Evolutionary conservation across 192 early-diverging fungal genomes (phyloP), one percentile per base, ranked within the genome.

Genomic region (Helicostylum pulchrum): DNA sequence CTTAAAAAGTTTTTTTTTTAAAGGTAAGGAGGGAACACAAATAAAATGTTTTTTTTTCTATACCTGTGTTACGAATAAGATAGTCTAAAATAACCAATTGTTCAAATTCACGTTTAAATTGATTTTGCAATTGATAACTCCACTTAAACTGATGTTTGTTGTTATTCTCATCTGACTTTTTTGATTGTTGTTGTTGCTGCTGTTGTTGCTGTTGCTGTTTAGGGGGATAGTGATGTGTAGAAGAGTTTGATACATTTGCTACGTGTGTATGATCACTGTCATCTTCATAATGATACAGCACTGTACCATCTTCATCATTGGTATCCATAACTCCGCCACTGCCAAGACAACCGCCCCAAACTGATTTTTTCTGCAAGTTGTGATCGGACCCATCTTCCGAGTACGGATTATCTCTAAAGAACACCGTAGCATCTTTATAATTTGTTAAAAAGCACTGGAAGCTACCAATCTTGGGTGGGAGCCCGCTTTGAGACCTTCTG

Each of bases 1-100:
- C 87, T 59, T 17, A 68, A 26, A 26, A 26, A 26, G 4, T 17
- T 49, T 14, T 19, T 23, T n/a, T n/a, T n/a, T n/a, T n/a, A 26
- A 26, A 62, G 6, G 20, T 12, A 17, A 14, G 9, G 12, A 71
- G 60, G 12, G 26, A 39, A 46, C 1, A 45, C 52, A 58, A 39
- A 54, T 39, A 53, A 42, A 55, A 19, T 31, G 17, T 9, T 12
- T 47, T 17, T 80, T 2, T 26, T n/a, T n/a, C n/a, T 2, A 26
- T 70, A 81, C 91, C 92, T 23, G 93, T 96, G 61, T 96, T 95
- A 21, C 94, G 83, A 47, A 96, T 94, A 54, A 96, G 77, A 76
- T 93, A 95, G 62, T 96, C 94, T 20, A 96, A 75, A 26, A 95
- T 80, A 21, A 91, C 84, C 60, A 95, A 79, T 58, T 87, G 81